phyloP scores from a whole-genome alignment of 2,329 filamentous ascomycete species.

The Trichophyton simii region DNA sequence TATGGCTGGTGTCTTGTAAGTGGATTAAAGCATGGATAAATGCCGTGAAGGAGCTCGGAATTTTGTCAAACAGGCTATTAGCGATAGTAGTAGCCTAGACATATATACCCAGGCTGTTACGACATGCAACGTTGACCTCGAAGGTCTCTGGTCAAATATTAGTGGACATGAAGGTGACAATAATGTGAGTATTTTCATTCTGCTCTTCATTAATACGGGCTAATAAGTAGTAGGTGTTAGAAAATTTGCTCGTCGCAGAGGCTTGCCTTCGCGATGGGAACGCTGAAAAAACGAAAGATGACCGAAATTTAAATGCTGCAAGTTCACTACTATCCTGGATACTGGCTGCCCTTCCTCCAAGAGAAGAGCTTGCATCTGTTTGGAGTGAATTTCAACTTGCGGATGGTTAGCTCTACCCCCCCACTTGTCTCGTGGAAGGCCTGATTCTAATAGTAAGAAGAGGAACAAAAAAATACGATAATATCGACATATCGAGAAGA shows the following conservation, averaged over 20 bases:
- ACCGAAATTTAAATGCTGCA: slow-evolving; percentile 15
- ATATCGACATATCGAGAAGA: slow-evolving; percentile 17
- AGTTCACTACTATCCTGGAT: slow-evolving; percentile 25
- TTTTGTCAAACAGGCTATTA: background rate
- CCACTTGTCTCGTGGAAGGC: background rate
- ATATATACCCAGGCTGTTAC: background rate
- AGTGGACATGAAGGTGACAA: slow-evolving; percentile 15
- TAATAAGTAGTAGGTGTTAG: slow-evolving; percentile 18
- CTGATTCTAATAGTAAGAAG: background rate
- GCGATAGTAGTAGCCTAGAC: background rate
- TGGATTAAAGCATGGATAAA: slow-evolving; percentile 6
- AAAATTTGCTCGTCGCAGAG: slow-evolving; percentile 22
- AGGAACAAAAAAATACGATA: background rate
- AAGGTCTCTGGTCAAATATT: slow-evolving; percentile 22
- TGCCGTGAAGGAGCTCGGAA: slow-evolving; percentile 8
- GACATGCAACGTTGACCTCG: slow-evolving; percentile 1
- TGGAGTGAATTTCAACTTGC: slow-evolving; percentile 19
- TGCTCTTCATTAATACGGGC: background rate
- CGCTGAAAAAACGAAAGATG: slow-evolving; percentile 14
- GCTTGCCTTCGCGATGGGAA: slow-evolving; percentile 16
- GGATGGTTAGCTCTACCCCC: slow-evolving; percentile 7
- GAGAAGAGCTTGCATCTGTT: slow-evolving; percentile 20
- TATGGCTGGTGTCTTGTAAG: background rate
- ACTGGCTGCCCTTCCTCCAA: slow-evolving; percentile 21
- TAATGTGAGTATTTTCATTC: slow-evolving; percentile 15